Percentiles rank a stretch among this genome's conserved stretches.
Evolutionary conservation across 495 filamentous ascomycete genomes (phyloP).

Genomic region (Talaromyces nanjingensis): DNA sequence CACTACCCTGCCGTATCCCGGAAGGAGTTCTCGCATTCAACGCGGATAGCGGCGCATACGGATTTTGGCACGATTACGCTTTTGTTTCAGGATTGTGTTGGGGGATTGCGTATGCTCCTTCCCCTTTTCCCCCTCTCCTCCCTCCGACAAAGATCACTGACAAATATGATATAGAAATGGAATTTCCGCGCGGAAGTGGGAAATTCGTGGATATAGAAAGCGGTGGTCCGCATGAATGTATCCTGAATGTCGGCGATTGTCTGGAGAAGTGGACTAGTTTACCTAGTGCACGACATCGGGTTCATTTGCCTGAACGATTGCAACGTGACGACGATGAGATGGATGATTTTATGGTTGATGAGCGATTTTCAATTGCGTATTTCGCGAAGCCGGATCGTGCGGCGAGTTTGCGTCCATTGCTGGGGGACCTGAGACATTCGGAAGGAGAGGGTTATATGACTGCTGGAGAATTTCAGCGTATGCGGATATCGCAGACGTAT

Average conservation of each 20-base stretch:
- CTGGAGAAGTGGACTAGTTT: not conserved
- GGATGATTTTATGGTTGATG: not conserved
- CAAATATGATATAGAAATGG: not conserved
- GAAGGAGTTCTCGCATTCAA: constrained; percentile 4
- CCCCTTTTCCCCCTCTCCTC: no score
- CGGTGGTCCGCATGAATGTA: not conserved
- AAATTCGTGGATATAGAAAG: not conserved
- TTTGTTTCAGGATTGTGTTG: constrained; percentile 39
- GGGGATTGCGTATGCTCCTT: constrained; percentile 24
- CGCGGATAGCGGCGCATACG: constrained; percentile 34
- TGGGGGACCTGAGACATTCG: not conserved
- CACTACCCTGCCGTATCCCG: not conserved
- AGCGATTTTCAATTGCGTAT: not conserved
- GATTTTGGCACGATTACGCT: constrained; percentile 45
- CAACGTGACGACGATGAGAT: not conserved
- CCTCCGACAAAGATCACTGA: not conserved
- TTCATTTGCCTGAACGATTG: not conserved
- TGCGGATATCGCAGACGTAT: not conserved
- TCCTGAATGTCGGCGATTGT: not conserved
- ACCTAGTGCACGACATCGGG: not conserved
- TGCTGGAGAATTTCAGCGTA: not conserved
- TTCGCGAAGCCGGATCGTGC: not conserved
- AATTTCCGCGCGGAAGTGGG: not conserved
- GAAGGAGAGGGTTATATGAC: not conserved
- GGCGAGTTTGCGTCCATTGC: not conserved